phyloP scores from a whole-genome alignment of 106 monocot species.

The Apostasia ramifera region DNA sequence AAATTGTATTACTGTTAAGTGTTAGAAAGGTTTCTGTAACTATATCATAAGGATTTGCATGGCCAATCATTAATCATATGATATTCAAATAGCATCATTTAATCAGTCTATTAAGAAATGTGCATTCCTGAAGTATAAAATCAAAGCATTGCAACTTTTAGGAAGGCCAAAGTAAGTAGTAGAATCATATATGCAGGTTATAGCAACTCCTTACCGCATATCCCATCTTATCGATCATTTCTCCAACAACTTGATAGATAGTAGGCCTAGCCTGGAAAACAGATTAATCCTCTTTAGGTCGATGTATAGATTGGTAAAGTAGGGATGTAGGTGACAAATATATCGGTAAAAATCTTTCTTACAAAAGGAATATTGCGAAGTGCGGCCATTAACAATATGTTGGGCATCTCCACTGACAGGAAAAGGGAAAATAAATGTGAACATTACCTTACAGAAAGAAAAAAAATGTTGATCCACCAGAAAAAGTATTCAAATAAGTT shows the following conservation, averaged over 20 bases:
- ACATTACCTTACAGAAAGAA: background rate
- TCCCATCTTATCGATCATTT: slow-evolving; percentile 55
- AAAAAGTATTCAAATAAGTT: background rate
- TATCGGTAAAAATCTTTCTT: slow-evolving; percentile 6
- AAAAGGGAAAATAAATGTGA: background rate
- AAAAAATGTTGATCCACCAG: background rate
- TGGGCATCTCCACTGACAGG: slow-evolving; percentile 79
- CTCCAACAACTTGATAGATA: slow-evolving; percentile 59
- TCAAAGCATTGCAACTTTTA: too few species aligned
- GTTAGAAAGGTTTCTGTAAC: background rate
- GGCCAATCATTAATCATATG: too few species aligned
- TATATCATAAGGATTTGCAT: background rate
- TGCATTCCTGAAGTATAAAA: too few species aligned
- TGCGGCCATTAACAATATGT: slow-evolving; percentile 85
- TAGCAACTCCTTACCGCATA: slow-evolving; percentile 36
- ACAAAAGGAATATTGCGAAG: slow-evolving; percentile 81
- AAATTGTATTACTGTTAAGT: background rate
- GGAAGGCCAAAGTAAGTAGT: too few species aligned
- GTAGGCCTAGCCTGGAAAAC: slow-evolving; percentile 61
- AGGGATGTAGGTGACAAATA: background rate
- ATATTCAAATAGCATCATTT: too few species aligned
- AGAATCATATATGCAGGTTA: too few species aligned
- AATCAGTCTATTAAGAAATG: too few species aligned
- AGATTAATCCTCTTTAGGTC: background rate
- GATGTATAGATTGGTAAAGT: background rate